A percentile compares a stretch with the other conserved stretches of the same genome.
Conservation (phyloP, 305 asterid species). For the Plantago lanceolata region DNA sequence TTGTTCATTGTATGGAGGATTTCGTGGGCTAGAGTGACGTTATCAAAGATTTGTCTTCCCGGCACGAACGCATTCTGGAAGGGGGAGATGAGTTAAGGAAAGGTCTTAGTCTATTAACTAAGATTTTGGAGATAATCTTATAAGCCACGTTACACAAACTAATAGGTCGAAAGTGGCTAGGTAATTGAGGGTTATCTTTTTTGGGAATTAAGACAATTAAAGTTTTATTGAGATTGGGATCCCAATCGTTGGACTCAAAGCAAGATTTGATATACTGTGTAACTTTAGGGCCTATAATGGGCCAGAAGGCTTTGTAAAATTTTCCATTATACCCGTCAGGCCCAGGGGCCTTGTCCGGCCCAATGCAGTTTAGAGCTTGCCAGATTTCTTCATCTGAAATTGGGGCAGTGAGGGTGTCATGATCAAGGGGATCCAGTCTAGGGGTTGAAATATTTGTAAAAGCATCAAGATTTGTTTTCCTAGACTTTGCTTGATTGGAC, state of each 20-base stretch:
- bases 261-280: too few relatives aligned
- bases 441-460: not conserved
- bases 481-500: not conserved
- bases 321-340: not conserved
- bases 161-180: not conserved
- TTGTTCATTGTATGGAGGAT: not conserved
- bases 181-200: not conserved
- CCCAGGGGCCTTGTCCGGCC: not conserved
- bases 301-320: not conserved
- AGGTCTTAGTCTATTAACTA: not conserved
- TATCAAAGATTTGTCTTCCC: not conserved
- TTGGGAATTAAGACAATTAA: not conserved
- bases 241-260: too few relatives aligned
- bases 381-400: too few relatives aligned
- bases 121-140: not conserved
- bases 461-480: not conserved
- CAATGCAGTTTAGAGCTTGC: not conserved
- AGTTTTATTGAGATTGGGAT: fast-evolving
- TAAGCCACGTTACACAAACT: not conserved
- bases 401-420: fast-evolving
- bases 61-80: constrained; percentile 3
- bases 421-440: too few relatives aligned
- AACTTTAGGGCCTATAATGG: not conserved
- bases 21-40: not conserved
- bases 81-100: not conserved